phyloP scores from a whole-genome alignment of 75 land plant genomes.

The Sequoia sempervirens region DNA sequence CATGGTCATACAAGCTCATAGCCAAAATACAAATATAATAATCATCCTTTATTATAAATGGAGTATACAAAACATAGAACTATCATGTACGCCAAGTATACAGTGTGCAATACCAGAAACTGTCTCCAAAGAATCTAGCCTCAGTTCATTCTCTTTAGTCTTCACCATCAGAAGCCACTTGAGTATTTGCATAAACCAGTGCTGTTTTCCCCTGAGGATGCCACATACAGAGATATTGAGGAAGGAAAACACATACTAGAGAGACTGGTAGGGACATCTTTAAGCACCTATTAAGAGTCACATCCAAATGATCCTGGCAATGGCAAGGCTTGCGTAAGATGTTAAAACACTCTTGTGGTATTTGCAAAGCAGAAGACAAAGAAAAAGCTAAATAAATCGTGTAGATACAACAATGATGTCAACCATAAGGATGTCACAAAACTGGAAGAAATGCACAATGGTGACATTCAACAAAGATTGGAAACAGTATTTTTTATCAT shows the following conservation, averaged over 20 bases:
- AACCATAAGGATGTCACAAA: neutral
- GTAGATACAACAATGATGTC: neutral
- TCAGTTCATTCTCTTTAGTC: too few species aligned
- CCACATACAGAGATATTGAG: neutral
- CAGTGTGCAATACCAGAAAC: too few species aligned
- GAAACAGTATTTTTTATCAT: neutral
- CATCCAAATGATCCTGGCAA: neutral
- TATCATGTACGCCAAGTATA: too few species aligned
- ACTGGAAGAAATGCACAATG: neutral
- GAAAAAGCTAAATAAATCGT: too few species aligned
- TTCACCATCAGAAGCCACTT: neutral
- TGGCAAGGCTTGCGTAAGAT: neutral
- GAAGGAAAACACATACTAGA: neutral
- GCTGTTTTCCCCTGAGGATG: neutral
- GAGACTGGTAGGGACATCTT: too few species aligned
- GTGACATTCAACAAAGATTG: neutral
- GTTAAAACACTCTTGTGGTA: neutral
- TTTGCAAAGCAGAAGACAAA: neutral
- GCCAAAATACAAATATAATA: neutral
- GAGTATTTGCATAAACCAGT: neutral
- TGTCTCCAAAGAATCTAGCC: too few species aligned
- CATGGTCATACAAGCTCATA: neutral
- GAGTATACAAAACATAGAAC: too few species aligned
- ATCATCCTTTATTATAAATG: too few species aligned
- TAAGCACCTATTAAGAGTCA: neutral